Evolutionary conservation across 192 early-diverging fungal species (phyloP).

Genomic region (Coemansia sp.): DNA sequence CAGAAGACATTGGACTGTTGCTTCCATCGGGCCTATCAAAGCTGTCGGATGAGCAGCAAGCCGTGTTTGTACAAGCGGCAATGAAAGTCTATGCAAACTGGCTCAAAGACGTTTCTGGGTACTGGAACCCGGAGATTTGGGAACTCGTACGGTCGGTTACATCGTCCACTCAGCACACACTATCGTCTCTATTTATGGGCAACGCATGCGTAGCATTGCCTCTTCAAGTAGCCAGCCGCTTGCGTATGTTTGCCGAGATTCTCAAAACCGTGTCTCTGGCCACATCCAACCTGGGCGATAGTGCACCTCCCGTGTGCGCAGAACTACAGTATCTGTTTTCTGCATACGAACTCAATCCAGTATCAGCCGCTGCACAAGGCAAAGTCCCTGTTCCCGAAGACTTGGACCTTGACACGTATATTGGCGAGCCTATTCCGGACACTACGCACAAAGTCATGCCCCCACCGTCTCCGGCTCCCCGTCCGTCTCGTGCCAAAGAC

Average conservation of each 20-base stretch:
- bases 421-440: slow-evolving; percentile 70
- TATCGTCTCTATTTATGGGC: slow-evolving; percentile 15
- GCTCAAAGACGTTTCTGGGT: slow-evolving; percentile 39
- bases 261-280: slow-evolving; percentile 33
- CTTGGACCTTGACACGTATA: slow-evolving; percentile 81
- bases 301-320: slow-evolving; percentile 55
- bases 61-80: slow-evolving; percentile 43
- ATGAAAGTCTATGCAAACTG: slow-evolving; percentile 52
- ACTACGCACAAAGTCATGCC: slow-evolving; percentile 56
- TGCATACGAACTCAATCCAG: slow-evolving; percentile 84
- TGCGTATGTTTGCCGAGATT: slow-evolving; percentile 37
- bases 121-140: slow-evolving; percentile 48
- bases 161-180: slow-evolving; percentile 17
- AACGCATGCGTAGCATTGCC: slow-evolving; percentile 59
- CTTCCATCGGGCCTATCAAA: slow-evolving; percentile 59
- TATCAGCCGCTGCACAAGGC: slow-evolving; percentile 84
- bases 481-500: slow-evolving; percentile 55
- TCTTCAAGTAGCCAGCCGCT: slow-evolving; percentile 64
- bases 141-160: slow-evolving; percentile 36
- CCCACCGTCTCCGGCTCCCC: slow-evolving; percentile 35
- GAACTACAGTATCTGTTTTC: slow-evolving; percentile 70
- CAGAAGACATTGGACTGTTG: slow-evolving; percentile 65
- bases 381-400: slow-evolving; percentile 87
- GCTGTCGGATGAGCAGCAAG: slow-evolving; percentile 26
- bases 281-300: slow-evolving; percentile 33